Conservation (phyloP, 2,329 filamentous ascomycete genomes). For the Ophiosphaerella korrae region DNA sequence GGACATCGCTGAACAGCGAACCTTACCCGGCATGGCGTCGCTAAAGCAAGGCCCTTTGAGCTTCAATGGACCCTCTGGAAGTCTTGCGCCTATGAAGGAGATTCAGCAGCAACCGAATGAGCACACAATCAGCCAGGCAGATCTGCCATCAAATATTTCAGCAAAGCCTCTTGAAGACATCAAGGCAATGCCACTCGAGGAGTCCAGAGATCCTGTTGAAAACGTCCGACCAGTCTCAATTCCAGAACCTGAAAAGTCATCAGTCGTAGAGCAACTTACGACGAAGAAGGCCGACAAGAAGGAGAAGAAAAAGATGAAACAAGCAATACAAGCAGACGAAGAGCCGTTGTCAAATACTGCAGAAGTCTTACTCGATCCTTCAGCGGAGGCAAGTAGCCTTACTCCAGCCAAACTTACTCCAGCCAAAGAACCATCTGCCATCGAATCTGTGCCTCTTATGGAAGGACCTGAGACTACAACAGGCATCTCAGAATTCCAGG, state of each 20-base stretch:
- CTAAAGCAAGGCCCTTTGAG: slow-evolving; percentile 11
- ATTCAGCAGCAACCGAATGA: background rate
- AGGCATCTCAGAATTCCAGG: background rate
- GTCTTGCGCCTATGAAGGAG: background rate
- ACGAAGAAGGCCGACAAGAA: no score
- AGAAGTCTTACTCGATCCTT: no score
- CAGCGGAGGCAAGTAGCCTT: no score
- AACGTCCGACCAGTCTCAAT: background rate
- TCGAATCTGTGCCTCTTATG: no score
- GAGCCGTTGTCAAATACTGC: no score
- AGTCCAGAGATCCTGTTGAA: background rate
- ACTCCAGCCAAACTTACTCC: no score
- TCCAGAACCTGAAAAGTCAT: background rate
- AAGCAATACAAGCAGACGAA: no score
- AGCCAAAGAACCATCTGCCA: no score
- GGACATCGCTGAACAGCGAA: slow-evolving; percentile 19
- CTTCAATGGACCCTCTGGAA: slow-evolving; percentile 8
- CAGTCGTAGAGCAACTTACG: background rate
- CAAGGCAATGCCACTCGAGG: background rate
- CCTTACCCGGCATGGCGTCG: slow-evolving; percentile 7
- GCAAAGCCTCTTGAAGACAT: slow-evolving; percentile 4
- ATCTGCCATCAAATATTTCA: background rate
- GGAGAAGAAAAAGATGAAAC: no score
- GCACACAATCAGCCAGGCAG: background rate
- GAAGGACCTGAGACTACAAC: background rate